Evolutionary conservation across 805 yeast species (phyloP), one percentile per base, ranked within the genome.

Genomic region (Grigorovia yakushimaensis): DNA sequence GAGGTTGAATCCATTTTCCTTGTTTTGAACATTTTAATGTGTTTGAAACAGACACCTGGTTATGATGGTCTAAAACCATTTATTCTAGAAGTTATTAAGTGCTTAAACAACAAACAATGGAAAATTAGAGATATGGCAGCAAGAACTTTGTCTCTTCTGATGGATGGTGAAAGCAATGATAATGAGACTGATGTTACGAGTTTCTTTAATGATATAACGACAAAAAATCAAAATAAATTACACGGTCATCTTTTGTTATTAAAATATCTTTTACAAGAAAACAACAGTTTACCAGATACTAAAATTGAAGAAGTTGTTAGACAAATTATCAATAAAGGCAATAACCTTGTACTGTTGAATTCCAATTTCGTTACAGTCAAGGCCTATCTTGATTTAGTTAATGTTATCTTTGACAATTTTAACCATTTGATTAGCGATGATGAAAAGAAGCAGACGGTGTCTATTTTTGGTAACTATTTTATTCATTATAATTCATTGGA

Each of bases 101-200:
- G 82, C 51, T 65, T 89, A 27, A 67, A 68, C 0, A 76, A 78
- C 49, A 64, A 64, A 40, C 69, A 73, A 47, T 91, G 96, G 96
- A 88, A 88, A 56, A 74, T 93, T 8, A 74, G 98, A 51, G 96
- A 89, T 58, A 77, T 86, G 77, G 84, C 95, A 0, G 86, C 96
- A 0, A 73, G 81, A 57, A 77, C 88, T 4, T 56, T 86, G 1
- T 76, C 82, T 0, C 66, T 81, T 0, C 62, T 82, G 43, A 60
- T 76, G 1, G 68, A 64, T 1, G 37, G 17, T 33, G 17, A 33
- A 33, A 13, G 5, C n/a, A 33, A 15, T 33, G 59, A 66, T 8
- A 55, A 65, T 2, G 48, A 55, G 1, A 52, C 53, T 4, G 70
- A 70, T 33, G 57, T 71, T 5, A 30, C 43, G 3, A 35, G 47